Evolutionary conservation across 2,329 filamentous ascomycete species (phyloP).

Genomic region (Botrytis porri): DNA sequence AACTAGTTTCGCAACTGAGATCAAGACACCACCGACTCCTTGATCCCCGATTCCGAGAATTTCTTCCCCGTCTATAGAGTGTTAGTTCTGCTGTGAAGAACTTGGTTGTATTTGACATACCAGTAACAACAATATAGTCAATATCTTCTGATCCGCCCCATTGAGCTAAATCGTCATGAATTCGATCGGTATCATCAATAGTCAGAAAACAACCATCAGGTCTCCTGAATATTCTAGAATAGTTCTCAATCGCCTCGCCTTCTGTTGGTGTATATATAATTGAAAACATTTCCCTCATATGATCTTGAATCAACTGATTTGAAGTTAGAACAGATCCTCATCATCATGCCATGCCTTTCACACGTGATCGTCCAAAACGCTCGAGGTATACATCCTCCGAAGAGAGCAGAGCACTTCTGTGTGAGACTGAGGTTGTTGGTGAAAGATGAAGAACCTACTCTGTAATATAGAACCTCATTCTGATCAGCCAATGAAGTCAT

Average conservation of each 20-base stretch:
- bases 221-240: constrained; percentile 71
- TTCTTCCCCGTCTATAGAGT: constrained; percentile 53
- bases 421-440: not conserved
- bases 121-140: constrained; percentile 85
- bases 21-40: constrained; percentile 79
- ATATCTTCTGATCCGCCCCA: constrained; percentile 72
- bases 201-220: constrained; percentile 82
- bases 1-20: constrained; percentile 78
- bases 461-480: constrained; percentile 79
- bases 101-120: constrained; percentile 50
- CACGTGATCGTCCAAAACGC: not conserved
- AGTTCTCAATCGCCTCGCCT: constrained; percentile 83
- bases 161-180: constrained; percentile 63
- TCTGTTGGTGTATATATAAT: constrained; percentile 92
- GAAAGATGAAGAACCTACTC: constrained; percentile 44
- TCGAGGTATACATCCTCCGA: not conserved
- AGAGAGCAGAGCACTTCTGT: not conserved
- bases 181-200: constrained; percentile 63
- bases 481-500: constrained; percentile 82
- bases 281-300: constrained; percentile 83
- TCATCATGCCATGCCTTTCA: not conserved
- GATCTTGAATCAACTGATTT: constrained; percentile 64
- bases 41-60: constrained; percentile 90
- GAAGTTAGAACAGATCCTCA: not conserved
- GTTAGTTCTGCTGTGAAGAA: constrained; percentile 23